Conservation (phyloP, 2,329 filamentous ascomycete species). For the Pestalotiopsis sp. region DNA sequence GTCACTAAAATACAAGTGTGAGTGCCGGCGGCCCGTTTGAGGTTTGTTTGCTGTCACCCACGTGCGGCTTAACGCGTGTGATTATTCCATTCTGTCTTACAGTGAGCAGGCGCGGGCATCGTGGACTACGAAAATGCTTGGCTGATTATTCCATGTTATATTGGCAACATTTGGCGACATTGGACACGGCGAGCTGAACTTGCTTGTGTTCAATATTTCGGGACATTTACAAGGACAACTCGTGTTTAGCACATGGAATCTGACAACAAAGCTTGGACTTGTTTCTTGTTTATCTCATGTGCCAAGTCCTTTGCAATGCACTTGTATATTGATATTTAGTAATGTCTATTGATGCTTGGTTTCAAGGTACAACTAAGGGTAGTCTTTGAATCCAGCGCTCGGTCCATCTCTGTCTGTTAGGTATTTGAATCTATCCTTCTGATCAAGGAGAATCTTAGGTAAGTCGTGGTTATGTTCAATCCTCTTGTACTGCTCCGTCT, state of each 20-base stretch:
- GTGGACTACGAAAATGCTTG: not conserved
- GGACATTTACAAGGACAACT: no score
- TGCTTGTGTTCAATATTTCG: no score
- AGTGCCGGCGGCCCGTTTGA: not conserved
- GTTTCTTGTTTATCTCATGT: not conserved
- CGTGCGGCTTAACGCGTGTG: not conserved
- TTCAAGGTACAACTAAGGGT: slow-evolving; percentile 24
- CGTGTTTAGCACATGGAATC: no score
- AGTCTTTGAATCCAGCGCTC: slow-evolving; percentile 49
- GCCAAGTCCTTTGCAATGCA: not conserved
- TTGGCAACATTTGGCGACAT: not conserved
- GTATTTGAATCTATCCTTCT: slow-evolving; percentile 42
- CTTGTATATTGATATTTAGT: not conserved
- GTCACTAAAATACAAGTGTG: not conserved
- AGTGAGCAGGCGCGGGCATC: not conserved
- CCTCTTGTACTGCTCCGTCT: slow-evolving; percentile 45
- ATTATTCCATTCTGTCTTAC: slow-evolving; percentile 3
- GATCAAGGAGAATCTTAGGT: slow-evolving; percentile 44
- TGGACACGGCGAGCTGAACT: no score
- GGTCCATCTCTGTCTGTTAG: slow-evolving; percentile 45
- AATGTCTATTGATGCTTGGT: not conserved
- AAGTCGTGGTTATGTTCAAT: slow-evolving; percentile 53
- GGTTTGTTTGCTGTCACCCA: not conserved
- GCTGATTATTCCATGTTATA: not conserved
- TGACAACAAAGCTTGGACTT: no score